A percentile compares a stretch with the other conserved stretches of the same genome.
These are phyloP conservation scores for Ceratobasidium sp. DNA, from an alignment of 1,284 basidiomycete species.

Conservation along the genomic window DNA sequence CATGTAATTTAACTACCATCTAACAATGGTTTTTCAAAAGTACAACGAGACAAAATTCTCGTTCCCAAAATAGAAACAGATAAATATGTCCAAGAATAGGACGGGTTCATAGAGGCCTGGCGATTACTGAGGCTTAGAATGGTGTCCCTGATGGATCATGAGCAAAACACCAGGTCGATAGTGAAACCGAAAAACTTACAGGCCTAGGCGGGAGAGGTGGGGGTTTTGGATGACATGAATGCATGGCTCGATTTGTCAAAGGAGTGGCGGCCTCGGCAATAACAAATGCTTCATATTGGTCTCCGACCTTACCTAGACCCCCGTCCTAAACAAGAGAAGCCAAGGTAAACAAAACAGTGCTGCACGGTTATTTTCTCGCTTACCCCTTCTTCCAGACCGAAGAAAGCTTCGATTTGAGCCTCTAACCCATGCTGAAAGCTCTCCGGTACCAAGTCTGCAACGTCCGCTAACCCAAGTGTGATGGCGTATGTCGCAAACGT, in stretches of 20 bases:
- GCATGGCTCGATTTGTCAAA: constrained; percentile 3
- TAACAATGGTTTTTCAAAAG: neutral
- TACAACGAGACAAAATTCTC: neutral
- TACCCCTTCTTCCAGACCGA: constrained; percentile 21
- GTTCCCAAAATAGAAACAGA: neutral
- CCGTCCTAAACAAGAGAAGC: neutral
- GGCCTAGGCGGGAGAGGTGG: constrained; percentile 5
- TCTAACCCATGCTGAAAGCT: constrained; percentile 23
- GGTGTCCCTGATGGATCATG: neutral
- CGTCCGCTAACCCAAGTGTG: constrained; percentile 43
- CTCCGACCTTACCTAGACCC: neutral
- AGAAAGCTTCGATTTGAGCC: neutral
- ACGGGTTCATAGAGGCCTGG: neutral
- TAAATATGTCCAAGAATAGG: neutral
- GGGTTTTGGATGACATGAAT: neutral
- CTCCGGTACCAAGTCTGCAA: constrained; percentile 32
- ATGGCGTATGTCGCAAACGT: constrained; percentile 13
- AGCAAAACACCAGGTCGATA: neutral
- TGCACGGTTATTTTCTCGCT: neutral
- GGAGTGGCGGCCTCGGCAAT: constrained; percentile 10
- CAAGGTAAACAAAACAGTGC: neutral
- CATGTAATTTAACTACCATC: neutral
- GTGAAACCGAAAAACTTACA: neutral
- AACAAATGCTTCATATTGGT: constrained; percentile 24
- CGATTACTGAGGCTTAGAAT: neutral